Base-by-base conservation (phyloP, 2,329 filamentous ascomycete species). In the Aspergillus proliferans region DNA sequence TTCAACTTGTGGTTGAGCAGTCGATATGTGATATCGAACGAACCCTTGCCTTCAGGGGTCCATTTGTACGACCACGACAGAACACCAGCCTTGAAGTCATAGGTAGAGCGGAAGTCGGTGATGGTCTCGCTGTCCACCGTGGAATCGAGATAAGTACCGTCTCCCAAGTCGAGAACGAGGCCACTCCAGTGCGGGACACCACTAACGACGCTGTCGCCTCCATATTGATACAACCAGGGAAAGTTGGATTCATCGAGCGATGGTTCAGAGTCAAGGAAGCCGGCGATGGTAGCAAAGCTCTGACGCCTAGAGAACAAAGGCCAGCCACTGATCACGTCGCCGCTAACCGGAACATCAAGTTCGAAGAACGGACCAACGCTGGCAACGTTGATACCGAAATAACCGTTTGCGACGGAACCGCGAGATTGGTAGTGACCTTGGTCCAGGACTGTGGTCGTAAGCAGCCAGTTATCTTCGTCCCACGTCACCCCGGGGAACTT, bases 181-280 rank as follows among this genome's bases (percentile, higher is more conserved):
- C 79, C 81, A 22, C 76, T 76, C 76, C 83, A 86, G 61, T 88
- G 85, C 6, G 86, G 86, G 14, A 89, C 76, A 21, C 86, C 86
- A 46, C 79, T 80, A 53, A 88, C 85, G 45, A 86, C 83, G 56
- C 80, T 85, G 58, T 89, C 85, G 49, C 80, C 79, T 6, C 84
- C 84, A 66, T 86, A 85, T 55, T 87, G 80, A 48, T 80, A 75
- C 40, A 88, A 64, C 84, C 85, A 87, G 0, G 76, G 75, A 56
- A 84, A 87, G 56, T 87, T 87, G 6, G 78, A 78, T 0, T 77
- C 76, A 41, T 80, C 82, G 0, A 77, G 80, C 26, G 72, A 76
- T 2, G 75, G 72, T 60, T 86, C 81, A 3, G 72, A 72, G 52
- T 86, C 76, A 62, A 77, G 87, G 60, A 87, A 87, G 1, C 84